A percentile compares a stretch with the other conserved stretches of the same genome.
These are phyloP conservation scores for Luzula sylvatica DNA, from an alignment of 176 grass and related monocot species.

Conservation along the genomic window DNA sequence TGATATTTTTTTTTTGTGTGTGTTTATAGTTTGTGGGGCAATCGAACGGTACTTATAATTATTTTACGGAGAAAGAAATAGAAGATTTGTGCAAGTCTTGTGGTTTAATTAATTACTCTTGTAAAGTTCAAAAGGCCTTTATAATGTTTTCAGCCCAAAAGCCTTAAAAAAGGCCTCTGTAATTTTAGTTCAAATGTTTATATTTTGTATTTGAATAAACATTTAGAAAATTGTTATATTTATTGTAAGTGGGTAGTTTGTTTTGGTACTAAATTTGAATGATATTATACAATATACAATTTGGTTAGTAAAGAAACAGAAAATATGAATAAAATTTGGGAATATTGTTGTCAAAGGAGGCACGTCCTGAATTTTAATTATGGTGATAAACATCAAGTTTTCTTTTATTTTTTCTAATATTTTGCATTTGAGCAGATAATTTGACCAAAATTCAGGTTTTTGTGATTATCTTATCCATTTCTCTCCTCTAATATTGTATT, in stretches of 20 bases:
- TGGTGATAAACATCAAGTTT: too few relatives aligned
- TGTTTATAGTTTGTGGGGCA: constrained; percentile 55
- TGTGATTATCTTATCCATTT: constrained; percentile 11
- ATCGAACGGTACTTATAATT: constrained; percentile 70
- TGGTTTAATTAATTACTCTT: constrained; percentile 70
- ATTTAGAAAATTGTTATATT: too few relatives aligned
- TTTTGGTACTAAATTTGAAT: too few relatives aligned
- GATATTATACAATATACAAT: too few relatives aligned
- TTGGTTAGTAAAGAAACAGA: too few relatives aligned
- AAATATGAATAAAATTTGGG: too few relatives aligned
- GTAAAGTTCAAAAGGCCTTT: constrained; percentile 63
- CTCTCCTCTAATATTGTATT: constrained; percentile 8
- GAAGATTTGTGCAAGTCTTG: constrained; percentile 79
- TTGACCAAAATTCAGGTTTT: constrained; percentile 3
- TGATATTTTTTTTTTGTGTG: background rate
- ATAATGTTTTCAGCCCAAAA: constrained; percentile 98
- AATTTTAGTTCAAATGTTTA: too few relatives aligned
- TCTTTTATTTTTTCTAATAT: too few relatives aligned
- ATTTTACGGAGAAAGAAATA: constrained; percentile 75
- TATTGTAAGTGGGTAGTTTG: too few relatives aligned
- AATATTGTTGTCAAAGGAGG: too few relatives aligned
- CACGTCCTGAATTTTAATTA: too few relatives aligned
- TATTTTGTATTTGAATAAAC: too few relatives aligned
- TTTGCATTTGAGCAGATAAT: background rate
- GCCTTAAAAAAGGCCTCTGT: constrained; percentile 20